A percentile compares a stretch with the other conserved stretches of the same genome.
phyloP scores from a whole-genome alignment of 805 yeast species.

The Metschnikowia proteae region DNA sequence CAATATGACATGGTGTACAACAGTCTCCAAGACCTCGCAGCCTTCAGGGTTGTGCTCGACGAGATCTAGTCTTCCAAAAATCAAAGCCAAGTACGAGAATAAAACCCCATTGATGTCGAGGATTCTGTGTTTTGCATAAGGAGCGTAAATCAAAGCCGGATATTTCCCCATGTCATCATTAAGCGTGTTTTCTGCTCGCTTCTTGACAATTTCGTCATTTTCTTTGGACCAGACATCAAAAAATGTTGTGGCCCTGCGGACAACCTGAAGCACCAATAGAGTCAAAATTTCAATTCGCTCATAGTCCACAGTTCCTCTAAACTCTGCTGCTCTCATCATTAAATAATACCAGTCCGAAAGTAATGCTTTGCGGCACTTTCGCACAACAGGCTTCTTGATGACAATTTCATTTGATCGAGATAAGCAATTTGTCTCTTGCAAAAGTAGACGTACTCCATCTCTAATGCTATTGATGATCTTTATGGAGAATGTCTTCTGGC shows the following conservation, averaged over 20 bases:
- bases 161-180: conserved; percentile 39
- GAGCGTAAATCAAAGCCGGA: conserved; percentile 50
- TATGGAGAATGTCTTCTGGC: conserved; percentile 51
- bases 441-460: conserved; percentile 64
- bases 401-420: conserved; percentile 72
- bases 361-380: conserved; percentile 62
- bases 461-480: conserved; percentile 59
- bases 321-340: conserved; percentile 72
- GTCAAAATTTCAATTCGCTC: conserved; percentile 60
- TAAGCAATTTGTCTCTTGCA: conserved; percentile 68
- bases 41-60: conserved; percentile 71
- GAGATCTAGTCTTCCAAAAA: conserved; percentile 73
- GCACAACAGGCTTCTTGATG: conserved; percentile 54
- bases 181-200: conserved; percentile 32
- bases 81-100: conserved; percentile 58
- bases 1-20: conserved; percentile 66
- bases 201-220: conserved; percentile 43
- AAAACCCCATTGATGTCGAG: conserved; percentile 60
- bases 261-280: conserved; percentile 61
- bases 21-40: conserved; percentile 59
- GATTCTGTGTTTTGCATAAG: conserved; percentile 58
- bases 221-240: conserved; percentile 71
- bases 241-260: conserved; percentile 60
- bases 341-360: conserved; percentile 76
- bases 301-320: conserved; percentile 57